A percentile compares a stretch with the other conserved stretches of the same genome.
phyloP scores from a whole-genome alignment of 2,329 filamentous ascomycete genomes.

The Neopestalotiopsis rosae region DNA sequence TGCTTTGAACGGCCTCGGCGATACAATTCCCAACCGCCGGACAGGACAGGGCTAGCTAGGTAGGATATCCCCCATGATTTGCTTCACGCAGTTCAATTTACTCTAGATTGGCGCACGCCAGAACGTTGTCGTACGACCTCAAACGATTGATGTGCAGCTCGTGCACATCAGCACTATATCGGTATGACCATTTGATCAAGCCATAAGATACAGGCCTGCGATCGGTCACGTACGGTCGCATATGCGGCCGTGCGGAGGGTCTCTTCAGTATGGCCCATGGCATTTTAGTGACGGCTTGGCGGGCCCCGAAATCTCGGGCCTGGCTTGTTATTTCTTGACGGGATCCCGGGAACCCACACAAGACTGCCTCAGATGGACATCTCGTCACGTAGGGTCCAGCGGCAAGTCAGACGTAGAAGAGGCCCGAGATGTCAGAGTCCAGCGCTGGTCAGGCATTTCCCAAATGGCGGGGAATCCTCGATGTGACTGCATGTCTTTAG shows the following conservation, averaged over 20 bases:
- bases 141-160: neutral
- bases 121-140: constrained; percentile 9
- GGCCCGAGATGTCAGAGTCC: neutral
- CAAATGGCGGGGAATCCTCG: neutral
- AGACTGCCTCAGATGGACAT: neutral
- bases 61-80: neutral
- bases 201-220: neutral
- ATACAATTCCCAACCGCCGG: constrained; percentile 6
- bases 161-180: neutral
- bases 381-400: neutral
- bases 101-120: neutral
- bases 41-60: neutral
- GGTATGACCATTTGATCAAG: neutral
- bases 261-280: neutral
- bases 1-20: constrained; percentile 3
- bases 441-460: neutral
- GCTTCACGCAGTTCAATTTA: neutral
- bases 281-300: neutral
- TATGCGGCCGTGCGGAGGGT: neutral
- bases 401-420: neutral
- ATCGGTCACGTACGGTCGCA: neutral
- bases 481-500: neutral
- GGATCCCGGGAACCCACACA: neutral
- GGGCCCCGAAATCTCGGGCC: neutral
- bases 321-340: neutral